Evolutionary conservation across 495 filamentous ascomycete species (phyloP), one percentile per base, ranked within the genome.

Genomic region (Aspergillus hancockii): DNA sequence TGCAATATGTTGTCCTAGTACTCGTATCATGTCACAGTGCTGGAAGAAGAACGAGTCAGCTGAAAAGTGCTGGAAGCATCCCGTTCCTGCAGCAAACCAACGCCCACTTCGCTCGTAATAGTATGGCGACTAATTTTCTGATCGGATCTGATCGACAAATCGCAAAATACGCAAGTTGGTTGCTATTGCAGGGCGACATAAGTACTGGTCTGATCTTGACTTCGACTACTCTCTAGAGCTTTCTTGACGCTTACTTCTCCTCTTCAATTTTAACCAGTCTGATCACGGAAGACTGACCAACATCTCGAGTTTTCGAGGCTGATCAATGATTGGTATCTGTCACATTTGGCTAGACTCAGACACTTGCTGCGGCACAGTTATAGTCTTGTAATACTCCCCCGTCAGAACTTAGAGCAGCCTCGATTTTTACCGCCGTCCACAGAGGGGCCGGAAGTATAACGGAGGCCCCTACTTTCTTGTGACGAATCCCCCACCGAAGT

Each of bases 351-450:
- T 57, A 40, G 54, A 41, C 51, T 40, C 25, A 8, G 18, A 25
- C 18, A 53, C 34, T 25, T 23, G 21, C 32, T 28, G 53, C 53
- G 53, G 53, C 53, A 55, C 53, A 55, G 40, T 34, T n/a, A 41
- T 25, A 21, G 19, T 53, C 31, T 53, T 40, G n/a, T n/a, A 43
- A 43, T 12, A 49, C 21, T 57, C 21, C 31, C 52, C 53, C 30
- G n/a, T n/a, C n/a, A n/a, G n/a, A n/a, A n/a, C n/a, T 49, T 54
- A n/a, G 18, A 54, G 47, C 43, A 54, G 31, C 43, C 53, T 55
- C 31, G 51, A 58, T 52, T 60, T 56, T 60, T 57, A 62, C 59
- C 59, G 59, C 57, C 59, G 36, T 54, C 59, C 52, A 59, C 63
- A 65, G 59, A 49, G 54, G 47, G 40, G 31, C 38, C 49, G 28